Base-by-base conservation (phyloP, 331 rosid genomes). In the Pyracantha coccinea region DNA sequence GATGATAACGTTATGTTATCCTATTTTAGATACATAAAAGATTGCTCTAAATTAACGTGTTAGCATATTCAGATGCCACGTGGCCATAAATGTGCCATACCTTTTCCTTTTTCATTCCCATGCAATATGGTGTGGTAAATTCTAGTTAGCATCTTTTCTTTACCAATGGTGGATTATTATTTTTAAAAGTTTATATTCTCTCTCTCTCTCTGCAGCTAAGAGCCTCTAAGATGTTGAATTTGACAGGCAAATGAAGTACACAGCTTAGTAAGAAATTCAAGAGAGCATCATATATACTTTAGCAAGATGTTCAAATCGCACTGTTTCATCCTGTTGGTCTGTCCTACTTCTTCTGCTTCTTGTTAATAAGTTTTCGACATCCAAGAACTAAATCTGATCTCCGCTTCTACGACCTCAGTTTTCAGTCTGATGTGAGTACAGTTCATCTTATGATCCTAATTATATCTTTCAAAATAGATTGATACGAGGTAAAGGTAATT, bases 91-190 rank as follows among this genome's bases (percentile, higher is more conserved):
- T 68, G 69, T 31, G 68, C 87, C 80, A 52, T 81, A 77, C 60
- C 77, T 76, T 74, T 74, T 71, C 68, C 69, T 74, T 80, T 72
- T 66, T 72, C 74, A 23, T 79, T 73, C 74, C 66, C 69, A 69
- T 75, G 79, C 83, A 82, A 81, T 38, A 38, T 38, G 45, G 14
- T 38, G 78, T 25, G 53, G 87, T 89, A 67, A 89, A 88, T 71
- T 78, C 55, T 65, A 54, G 74, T 63, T 31, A 65, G 84, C 73
- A 82, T 84, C 79, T 59, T 66, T 77, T 81, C 81, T 79, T 79
- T 81, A 57, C 79, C 53, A 28, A 71, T 66, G 66, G 66, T 83
- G 66, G 70, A 41, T 29, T 74, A 66, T 77, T 74, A 62, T 74
- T 79, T 63, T 12, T 67, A 63, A 17, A 62, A 63, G 44, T 63